These are phyloP conservation scores for Cladobotryum mycophilum DNA, from an alignment of 2,329 filamentous ascomycete species.

Conservation along the genomic window DNA sequence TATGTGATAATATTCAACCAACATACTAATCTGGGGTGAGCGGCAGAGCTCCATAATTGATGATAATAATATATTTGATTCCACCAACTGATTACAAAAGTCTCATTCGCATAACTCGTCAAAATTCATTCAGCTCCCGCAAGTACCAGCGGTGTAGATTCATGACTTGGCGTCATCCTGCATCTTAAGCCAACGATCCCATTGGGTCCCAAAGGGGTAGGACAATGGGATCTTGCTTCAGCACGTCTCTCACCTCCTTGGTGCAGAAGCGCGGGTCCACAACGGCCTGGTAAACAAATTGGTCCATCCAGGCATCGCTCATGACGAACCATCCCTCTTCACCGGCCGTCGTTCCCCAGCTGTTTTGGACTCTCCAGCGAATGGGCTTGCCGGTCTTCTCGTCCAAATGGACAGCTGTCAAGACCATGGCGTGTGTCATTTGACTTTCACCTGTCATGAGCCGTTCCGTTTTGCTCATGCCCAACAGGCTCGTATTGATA, in stretches of 20 bases:
- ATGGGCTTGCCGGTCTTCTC: slow-evolving; percentile 54
- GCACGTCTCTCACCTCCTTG: slow-evolving; percentile 61
- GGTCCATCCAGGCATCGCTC: slow-evolving; percentile 72
- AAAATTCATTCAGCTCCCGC: too few relatives aligned
- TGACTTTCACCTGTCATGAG: slow-evolving; percentile 67
- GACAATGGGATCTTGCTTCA: slow-evolving; percentile 63
- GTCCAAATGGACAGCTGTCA: slow-evolving; percentile 78
- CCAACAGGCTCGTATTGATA: slow-evolving; percentile 70
- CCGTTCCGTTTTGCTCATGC: slow-evolving; percentile 69
- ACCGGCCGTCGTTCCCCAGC: slow-evolving; percentile 66
- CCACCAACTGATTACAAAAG: too few relatives aligned
- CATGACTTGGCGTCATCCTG: too few relatives aligned
- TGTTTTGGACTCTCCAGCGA: slow-evolving; percentile 83
- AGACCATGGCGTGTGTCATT: slow-evolving; percentile 91
- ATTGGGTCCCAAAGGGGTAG: slow-evolving; percentile 77
- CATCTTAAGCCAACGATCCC: slow-evolving; percentile 57
- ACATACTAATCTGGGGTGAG: too few relatives aligned
- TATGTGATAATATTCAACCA: too few relatives aligned
- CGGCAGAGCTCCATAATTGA: too few relatives aligned
- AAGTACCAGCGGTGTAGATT: too few relatives aligned
- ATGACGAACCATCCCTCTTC: slow-evolving; percentile 85
- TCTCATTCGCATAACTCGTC: too few relatives aligned
- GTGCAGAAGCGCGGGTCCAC: slow-evolving; percentile 65
- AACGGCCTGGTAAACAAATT: slow-evolving; percentile 82
- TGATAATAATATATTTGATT: too few relatives aligned